Evolutionary conservation across 2,329 filamentous ascomycete species (phyloP), one percentile per base, ranked within the genome.

Genomic region (Fusarium sp.): DNA sequence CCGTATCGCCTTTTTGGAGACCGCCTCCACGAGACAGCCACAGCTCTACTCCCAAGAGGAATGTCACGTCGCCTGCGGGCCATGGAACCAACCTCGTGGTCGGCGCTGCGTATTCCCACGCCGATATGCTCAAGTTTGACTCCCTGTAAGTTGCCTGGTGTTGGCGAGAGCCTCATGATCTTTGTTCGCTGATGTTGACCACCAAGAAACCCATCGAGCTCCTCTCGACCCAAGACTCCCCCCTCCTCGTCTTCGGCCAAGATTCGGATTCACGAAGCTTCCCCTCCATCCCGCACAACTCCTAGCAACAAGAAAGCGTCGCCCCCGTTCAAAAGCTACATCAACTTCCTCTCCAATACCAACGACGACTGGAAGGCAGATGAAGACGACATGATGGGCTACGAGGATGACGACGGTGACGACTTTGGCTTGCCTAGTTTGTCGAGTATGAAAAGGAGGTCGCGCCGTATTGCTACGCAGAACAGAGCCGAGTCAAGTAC

Each of bases 361-460:
- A 92, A 94, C 73, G 90, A 94, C 76, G 92, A 94, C 78, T 97
- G 94, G 94, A 90, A 90, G 66, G 86, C 90, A 16, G 90, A 93
- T 67, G 90, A 93, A 59, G 92, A 92, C 60, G 93, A 94, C 70
- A 91, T 94, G 74, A 89, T 93, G 78, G 90, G 89, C 11, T 94
- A 96, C 75, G 93, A 91, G 75, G 94, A 97, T 73, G 93, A 94
- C 60, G 92, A 96, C 73, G 95, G 97, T 67, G 95, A 98, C 80
- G 95, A 98, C 78, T 98, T 98, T 81, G 95, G 95, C 2, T 86
- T 98, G 28, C 95, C 95, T 3, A 98, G 94, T 78, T 89, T 98
- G 77, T 93, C 94, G 6, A 97, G 92, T 77, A 96, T 96, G 92
- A 92, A 95, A 75, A 89, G 93, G 72, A 93, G 93, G 78, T 84